Evolutionary conservation across 768 basidiomycete genomes (phyloP).

Genomic region (Hericium alpestre): DNA sequence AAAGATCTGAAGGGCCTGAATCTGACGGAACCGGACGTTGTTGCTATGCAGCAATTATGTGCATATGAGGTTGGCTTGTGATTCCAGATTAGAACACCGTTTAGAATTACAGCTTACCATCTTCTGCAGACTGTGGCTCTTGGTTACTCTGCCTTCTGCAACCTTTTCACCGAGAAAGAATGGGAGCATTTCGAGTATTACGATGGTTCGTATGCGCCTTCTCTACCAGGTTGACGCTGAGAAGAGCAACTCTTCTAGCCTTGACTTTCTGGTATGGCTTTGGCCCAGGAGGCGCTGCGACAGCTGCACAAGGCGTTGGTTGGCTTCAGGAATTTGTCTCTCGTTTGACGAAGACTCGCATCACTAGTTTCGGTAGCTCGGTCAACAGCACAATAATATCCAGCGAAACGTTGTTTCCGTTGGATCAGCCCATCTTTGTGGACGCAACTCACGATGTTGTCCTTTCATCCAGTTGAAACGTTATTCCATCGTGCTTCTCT

Average conservation of each 20-base stretch:
- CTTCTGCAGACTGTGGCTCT: conserved; percentile 33
- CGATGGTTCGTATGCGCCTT: conserved; percentile 15
- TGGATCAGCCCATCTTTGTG: conserved; percentile 31
- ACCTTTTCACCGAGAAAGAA: conserved; percentile 39
- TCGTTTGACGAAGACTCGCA: conserved; percentile 28
- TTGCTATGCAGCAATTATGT: conserved; percentile 28
- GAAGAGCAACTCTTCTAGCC: background rate
- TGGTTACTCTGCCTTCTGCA: conserved; percentile 40
- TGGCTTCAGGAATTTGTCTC: conserved; percentile 35
- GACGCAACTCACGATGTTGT: conserved; percentile 38
- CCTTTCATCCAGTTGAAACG: conserved; percentile 25
- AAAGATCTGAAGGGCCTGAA: conserved; percentile 22
- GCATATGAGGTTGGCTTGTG: conserved; percentile 25
- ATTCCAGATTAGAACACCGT: background rate
- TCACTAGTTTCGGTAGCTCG: conserved; percentile 29
- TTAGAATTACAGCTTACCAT: background rate
- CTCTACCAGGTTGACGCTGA: background rate
- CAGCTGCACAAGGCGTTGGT: conserved; percentile 29
- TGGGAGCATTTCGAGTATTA: conserved; percentile 41
- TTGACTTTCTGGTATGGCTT: conserved; percentile 25
- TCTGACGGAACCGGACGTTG: conserved; percentile 20
- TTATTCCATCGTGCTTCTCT: background rate
- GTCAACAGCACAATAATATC: conserved; percentile 37
- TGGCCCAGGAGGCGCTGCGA: conserved; percentile 24
- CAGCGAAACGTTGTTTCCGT: conserved; percentile 25